Base-by-base conservation (phyloP, 257 asterid species). In the Lithospermum erythrorhizon region DNA sequence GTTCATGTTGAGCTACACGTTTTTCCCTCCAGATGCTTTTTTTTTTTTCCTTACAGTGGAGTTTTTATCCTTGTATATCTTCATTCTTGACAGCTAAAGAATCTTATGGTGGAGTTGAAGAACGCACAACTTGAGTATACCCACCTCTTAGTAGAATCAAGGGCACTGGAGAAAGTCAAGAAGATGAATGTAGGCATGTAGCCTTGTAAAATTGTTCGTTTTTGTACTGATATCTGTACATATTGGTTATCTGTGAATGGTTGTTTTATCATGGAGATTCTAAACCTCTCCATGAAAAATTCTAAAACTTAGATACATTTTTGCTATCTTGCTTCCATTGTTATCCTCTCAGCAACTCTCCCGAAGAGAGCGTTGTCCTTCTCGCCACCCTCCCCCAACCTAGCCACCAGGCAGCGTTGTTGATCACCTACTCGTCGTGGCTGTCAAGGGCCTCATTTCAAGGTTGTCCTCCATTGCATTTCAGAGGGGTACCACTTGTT, bases 141-240 rank as follows among this genome's bases (percentile, higher is more conserved):
- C 25, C 58, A 53, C 49, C 59, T 73, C 65, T 58, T 68, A 17
- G 55, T 57, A 54, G 71, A 73, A 68, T 55, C 62, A 2, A 60
- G 58, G 52, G n/a, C 35, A 60, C 11, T 68, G 53, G 65, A 59
- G 35, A 58, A 35, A n/a, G 55, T 58, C 22, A 59, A 60, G 47
- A 49, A 63, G 53, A 64, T 23, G 21, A 61, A 41, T 41, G 30
- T 37, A 37, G 11, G 21, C 41, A 41, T 41, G 30, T 37, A 37
- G 11, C 41, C 9, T 6, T 56, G 60, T 56, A 23, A 25, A 22
- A 56, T 24, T 23, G 9, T 56, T 56, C 8, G 14, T 19, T 13
- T 23, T 11, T 14, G 19, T 21, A 8, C 21, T 55, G 3, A 11
- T 35, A 35, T 8, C 15, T 35, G 47, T 22, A 11, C 4, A 7